Percentiles rank a stretch among this genome's conserved stretches.
phyloP scores from a whole-genome alignment of 192 early-diverging fungal genomes.

The Gaertneriomyces semiglobifer region DNA sequence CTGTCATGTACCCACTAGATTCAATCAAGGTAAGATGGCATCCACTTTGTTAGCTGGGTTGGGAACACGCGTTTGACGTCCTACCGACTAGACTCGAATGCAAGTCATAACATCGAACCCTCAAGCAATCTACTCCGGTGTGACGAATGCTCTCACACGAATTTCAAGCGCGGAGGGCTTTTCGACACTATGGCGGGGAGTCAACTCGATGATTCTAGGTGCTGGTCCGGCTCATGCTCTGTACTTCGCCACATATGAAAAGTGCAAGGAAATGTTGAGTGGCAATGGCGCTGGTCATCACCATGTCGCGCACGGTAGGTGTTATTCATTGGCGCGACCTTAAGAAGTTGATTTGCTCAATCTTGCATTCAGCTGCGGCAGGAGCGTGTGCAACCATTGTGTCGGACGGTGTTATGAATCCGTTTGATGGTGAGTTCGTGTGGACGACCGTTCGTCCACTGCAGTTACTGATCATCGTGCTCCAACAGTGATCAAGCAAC shows the following conservation, averaged over 20 bases:
- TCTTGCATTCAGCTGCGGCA: slow-evolving; percentile 56
- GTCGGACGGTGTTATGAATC: slow-evolving; percentile 90
- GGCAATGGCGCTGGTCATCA: slow-evolving; percentile 24
- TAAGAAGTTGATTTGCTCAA: background rate
- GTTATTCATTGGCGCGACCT: background rate
- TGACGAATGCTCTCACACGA: slow-evolving; percentile 64
- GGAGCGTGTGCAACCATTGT: slow-evolving; percentile 85
- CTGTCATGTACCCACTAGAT: slow-evolving; percentile 93
- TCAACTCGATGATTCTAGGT: slow-evolving; percentile 87
- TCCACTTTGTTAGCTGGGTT: background rate
- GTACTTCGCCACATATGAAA: slow-evolving; percentile 93
- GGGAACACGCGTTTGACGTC: no score
- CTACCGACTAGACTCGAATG: slow-evolving; percentile 77
- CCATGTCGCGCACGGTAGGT: slow-evolving; percentile 27
- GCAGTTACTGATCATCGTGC: background rate
- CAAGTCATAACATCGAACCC: slow-evolving; percentile 74
- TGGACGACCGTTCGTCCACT: background rate
- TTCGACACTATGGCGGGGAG: slow-evolving; percentile 86
- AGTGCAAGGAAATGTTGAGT: slow-evolving; percentile 75
- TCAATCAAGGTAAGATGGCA: slow-evolving; percentile 73
- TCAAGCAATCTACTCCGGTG: slow-evolving; percentile 65
- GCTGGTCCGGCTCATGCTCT: slow-evolving; percentile 95
- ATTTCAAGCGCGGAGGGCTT: slow-evolving; percentile 75
- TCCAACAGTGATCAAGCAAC: slow-evolving; percentile 79
- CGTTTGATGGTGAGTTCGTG: slow-evolving; percentile 78